These are phyloP conservation scores for Stylonectria norvegica DNA, from an alignment of 2,329 filamentous ascomycete species.

Conservation along the genomic window DNA sequence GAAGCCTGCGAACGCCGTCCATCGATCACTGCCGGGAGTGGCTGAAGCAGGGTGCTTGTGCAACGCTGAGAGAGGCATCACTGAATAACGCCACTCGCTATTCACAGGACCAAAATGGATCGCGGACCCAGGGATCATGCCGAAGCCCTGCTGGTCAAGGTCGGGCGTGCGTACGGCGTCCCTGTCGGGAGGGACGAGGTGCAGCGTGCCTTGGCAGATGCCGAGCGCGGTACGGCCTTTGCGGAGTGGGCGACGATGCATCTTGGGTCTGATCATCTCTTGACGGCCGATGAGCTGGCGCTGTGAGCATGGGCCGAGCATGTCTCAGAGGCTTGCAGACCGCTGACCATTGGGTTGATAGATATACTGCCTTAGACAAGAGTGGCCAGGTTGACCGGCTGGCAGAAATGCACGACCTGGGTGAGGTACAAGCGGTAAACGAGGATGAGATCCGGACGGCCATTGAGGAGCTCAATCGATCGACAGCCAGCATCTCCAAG, in stretches of 20 bases:
- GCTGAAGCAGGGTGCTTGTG: slow-evolving; percentile 18
- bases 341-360: slow-evolving; percentile 23
- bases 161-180: slow-evolving; percentile 31
- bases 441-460: slow-evolving; percentile 60
- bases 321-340: slow-evolving; percentile 8
- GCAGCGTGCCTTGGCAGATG: slow-evolving; percentile 35
- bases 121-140: slow-evolving; percentile 26
- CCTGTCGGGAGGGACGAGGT: slow-evolving; percentile 36
- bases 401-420: slow-evolving; percentile 43
- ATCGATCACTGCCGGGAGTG: slow-evolving; percentile 1
- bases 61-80: slow-evolving; percentile 21
- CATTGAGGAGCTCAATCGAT: slow-evolving; percentile 60
- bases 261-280: slow-evolving; percentile 48
- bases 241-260: slow-evolving; percentile 49
- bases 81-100: slow-evolving; percentile 33
- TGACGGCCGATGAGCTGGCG: slow-evolving; percentile 52
- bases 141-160: slow-evolving; percentile 33
- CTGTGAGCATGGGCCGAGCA: slow-evolving; percentile 37
- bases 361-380: slow-evolving; percentile 49
- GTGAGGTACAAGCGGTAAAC: slow-evolving; percentile 47
- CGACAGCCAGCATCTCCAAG: slow-evolving; percentile 61
- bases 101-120: slow-evolving; percentile 31
- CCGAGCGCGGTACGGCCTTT: slow-evolving; percentile 34
- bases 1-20: neutral
- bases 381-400: slow-evolving; percentile 48